Conservation (phyloP, 768 basidiomycete genomes). For the Calocybe gangraenosa region DNA sequence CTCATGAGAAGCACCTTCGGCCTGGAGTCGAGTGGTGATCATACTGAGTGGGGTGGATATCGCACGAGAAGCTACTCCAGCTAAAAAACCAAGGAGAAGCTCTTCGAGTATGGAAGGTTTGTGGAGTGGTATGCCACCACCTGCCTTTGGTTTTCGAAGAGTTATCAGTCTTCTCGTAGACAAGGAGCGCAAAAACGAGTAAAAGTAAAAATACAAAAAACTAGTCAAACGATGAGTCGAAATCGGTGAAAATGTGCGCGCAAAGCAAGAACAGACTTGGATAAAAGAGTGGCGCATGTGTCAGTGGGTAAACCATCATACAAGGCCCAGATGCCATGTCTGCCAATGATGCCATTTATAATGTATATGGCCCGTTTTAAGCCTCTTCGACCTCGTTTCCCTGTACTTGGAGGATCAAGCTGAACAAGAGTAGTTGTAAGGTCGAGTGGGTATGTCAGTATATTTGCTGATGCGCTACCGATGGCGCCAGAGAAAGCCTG, state of each 20-base stretch:
- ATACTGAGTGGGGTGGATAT: constrained; percentile 54
- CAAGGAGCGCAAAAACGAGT: constrained; percentile 42
- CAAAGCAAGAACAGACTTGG: constrained; percentile 34
- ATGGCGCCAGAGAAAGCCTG: constrained; percentile 57
- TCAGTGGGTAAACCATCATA: constrained; percentile 52
- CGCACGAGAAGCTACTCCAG: constrained; percentile 52
- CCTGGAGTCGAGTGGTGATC: constrained; percentile 52
- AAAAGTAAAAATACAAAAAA: constrained; percentile 59
- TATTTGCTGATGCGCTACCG: constrained; percentile 50
- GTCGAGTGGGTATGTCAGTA: constrained; percentile 53
- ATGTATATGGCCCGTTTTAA: constrained; percentile 30
- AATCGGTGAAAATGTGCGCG: not conserved
- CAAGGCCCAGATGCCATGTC: constrained; percentile 39
- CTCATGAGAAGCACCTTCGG: constrained; percentile 25
- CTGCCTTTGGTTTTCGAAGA: constrained; percentile 1
- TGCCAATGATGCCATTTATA: constrained; percentile 31
- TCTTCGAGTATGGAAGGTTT: constrained; percentile 43
- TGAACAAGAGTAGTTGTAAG: constrained; percentile 52
- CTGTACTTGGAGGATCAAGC: constrained; percentile 25
- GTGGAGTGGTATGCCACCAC: constrained; percentile 15
- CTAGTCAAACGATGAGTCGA: constrained; percentile 23
- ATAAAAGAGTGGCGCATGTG: constrained; percentile 48
- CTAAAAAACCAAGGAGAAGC: constrained; percentile 49
- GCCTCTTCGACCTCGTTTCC: constrained; percentile 20
- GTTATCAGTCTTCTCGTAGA: constrained; percentile 30